Conservation (phyloP, 805 yeast species). For the Teunomyces aglyptinius region DNA sequence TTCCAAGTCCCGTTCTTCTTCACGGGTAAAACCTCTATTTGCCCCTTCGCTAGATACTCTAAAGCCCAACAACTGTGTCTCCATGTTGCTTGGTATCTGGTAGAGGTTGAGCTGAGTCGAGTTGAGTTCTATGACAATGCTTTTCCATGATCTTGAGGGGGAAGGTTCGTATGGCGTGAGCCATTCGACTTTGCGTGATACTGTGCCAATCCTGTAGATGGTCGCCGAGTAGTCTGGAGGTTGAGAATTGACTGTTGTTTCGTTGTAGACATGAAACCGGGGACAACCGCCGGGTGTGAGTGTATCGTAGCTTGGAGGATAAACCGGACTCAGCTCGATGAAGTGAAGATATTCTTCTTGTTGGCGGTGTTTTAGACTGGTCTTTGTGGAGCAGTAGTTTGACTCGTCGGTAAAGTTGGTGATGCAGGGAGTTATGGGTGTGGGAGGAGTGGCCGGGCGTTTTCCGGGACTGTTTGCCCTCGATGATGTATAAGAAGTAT, state of each 20-base stretch:
- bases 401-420: not conserved
- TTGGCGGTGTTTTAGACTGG: not conserved
- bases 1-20: slow-evolving; percentile 10
- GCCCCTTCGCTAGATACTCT: slow-evolving; percentile 11
- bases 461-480: slow-evolving; percentile 6
- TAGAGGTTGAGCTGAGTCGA: slow-evolving; percentile 83
- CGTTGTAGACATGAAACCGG: slow-evolving; percentile 26
- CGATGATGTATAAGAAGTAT: slow-evolving; percentile 6
- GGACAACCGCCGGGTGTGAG: slow-evolving; percentile 48
- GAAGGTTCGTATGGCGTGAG: slow-evolving; percentile 73
- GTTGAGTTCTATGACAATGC: slow-evolving; percentile 68
- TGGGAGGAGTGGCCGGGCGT: slow-evolving; percentile 9
- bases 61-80: slow-evolving; percentile 24
- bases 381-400: not conserved
- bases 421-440: not conserved
- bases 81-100: slow-evolving; percentile 35
- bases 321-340: slow-evolving; percentile 38
- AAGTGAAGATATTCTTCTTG: slow-evolving; percentile 20
- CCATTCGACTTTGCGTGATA: slow-evolving; percentile 72
- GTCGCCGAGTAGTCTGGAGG: slow-evolving; percentile 72
- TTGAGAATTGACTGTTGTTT: not conserved
- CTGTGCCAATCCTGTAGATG: slow-evolving; percentile 54
- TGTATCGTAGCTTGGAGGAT: slow-evolving; percentile 36
- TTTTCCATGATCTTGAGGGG: slow-evolving; percentile 66
- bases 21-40: slow-evolving; percentile 9